Percentiles rank a stretch among this genome's conserved stretches.
phyloP scores from a whole-genome alignment of 2,329 filamentous ascomycete genomes.

The Purpureocillium lavendulum region DNA sequence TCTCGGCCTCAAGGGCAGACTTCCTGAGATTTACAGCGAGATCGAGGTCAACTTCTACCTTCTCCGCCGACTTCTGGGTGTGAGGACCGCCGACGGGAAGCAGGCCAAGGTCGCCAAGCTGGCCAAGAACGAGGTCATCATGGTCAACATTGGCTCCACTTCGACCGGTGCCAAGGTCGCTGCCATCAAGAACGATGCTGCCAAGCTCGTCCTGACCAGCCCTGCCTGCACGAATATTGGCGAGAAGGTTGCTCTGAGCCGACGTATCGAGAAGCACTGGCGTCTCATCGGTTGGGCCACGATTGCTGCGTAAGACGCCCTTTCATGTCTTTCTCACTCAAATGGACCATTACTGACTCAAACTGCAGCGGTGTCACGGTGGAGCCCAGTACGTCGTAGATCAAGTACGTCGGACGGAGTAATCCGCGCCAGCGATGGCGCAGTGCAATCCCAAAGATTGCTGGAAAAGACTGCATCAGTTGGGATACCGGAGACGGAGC shows the following conservation, averaged over 20 bases:
- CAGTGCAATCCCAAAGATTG: not conserved
- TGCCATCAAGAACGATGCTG: conserved; percentile 94
- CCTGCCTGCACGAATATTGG: conserved; percentile 95
- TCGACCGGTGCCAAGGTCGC: conserved; percentile 96
- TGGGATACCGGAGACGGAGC: no score
- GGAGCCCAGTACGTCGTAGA: conserved; percentile 35
- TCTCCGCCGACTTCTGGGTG: conserved; percentile 85
- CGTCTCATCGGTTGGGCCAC: conserved; percentile 88
- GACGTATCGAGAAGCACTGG: conserved; percentile 99
- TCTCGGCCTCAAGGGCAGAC: conserved; percentile 82
- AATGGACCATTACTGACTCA: conserved; percentile 1
- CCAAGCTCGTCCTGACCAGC: conserved; percentile 85
- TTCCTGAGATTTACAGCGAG: conserved; percentile 96
- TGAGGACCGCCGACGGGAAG: conserved; percentile 96
- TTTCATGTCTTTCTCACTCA: not conserved
- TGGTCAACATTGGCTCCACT: conserved; percentile 99
- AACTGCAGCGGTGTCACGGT: conserved; percentile 42
- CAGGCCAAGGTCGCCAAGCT: conserved; percentile 99
- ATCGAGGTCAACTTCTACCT: conserved; percentile 99
- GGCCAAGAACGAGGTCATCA: conserved; percentile 96
- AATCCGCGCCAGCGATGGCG: not conserved
- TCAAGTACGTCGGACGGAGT: conserved; percentile 1
- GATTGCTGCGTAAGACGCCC: conserved; percentile 54
- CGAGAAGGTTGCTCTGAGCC: conserved; percentile 92
- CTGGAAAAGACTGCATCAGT: no score